These are phyloP conservation scores for Apiotrichum gracile DNA, from an alignment of 1,284 basidiomycete species.

Conservation along the genomic window DNA sequence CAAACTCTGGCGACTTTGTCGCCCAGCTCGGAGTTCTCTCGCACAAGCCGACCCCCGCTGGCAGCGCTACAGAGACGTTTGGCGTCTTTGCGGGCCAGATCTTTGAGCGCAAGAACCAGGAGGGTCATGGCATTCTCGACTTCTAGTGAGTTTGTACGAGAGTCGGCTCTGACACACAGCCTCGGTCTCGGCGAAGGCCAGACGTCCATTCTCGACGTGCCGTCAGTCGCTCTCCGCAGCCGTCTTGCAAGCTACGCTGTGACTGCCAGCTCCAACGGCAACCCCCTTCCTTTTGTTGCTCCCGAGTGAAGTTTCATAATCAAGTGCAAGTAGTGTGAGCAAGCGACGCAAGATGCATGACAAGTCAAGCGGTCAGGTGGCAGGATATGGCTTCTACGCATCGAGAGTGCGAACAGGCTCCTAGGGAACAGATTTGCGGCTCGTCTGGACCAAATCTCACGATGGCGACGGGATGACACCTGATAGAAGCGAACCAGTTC, in stretches of 20 bases:
- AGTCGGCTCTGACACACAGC: not conserved
- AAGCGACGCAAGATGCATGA: no score
- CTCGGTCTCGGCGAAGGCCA: not conserved
- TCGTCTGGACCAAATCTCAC: no score
- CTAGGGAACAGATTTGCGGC: no score
- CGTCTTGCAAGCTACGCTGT: not conserved
- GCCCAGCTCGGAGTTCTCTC: slow-evolving; percentile 17
- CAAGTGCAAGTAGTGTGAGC: no score
- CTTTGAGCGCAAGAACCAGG: slow-evolving; percentile 20
- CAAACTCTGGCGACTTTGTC: slow-evolving; percentile 24
- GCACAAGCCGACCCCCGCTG: not conserved
- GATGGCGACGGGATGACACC: no score
- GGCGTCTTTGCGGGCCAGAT: slow-evolving; percentile 26
- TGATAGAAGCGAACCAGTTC: no score
- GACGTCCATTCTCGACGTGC: not conserved
- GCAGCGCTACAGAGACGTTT: slow-evolving; percentile 1
- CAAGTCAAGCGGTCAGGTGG: no score
- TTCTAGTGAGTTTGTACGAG: slow-evolving; percentile 21
- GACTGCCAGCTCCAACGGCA: not conserved
- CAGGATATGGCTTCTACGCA: no score
- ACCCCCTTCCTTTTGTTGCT: not conserved
- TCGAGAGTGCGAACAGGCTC: no score
- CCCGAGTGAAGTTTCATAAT: no score
- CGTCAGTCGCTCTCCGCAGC: not conserved
- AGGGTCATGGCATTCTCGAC: slow-evolving; percentile 23